These are phyloP conservation scores for Pachyrhizus erosus DNA, from an alignment of 306 rosid species.

Conservation along the genomic window DNA sequence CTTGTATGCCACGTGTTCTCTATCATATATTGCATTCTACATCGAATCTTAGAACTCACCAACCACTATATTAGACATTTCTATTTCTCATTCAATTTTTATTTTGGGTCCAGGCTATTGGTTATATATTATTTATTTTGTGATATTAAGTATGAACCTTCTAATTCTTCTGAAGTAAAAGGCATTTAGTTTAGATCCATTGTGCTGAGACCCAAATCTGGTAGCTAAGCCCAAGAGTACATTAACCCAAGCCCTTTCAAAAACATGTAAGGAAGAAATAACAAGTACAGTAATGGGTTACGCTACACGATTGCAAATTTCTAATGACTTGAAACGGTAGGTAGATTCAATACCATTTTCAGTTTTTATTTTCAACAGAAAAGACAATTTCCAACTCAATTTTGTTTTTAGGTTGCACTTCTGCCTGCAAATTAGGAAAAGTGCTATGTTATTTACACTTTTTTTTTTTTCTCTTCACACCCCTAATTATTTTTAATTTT, in stretches of 20 bases:
- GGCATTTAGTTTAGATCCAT: too few relatives aligned
- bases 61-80: background rate
- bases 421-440: background rate
- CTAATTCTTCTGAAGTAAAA: too few relatives aligned
- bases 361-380: background rate
- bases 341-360: background rate
- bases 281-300: background rate
- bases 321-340: background rate
- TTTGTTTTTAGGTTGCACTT: background rate
- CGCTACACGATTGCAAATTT: background rate
- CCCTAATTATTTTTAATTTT: too few relatives aligned
- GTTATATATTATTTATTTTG: too few relatives aligned
- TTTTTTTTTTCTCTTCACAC: too few relatives aligned
- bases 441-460: too few relatives aligned
- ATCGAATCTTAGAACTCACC: conserved; percentile 2
- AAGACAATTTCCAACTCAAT: background rate
- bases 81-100: background rate
- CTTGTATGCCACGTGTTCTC: conserved; percentile 49
- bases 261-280: background rate
- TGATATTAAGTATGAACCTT: too few relatives aligned
- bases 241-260: background rate
- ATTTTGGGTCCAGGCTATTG: background rate
- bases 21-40: background rate
- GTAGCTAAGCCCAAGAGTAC: background rate
- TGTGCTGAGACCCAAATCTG: too few relatives aligned